Evolutionary conservation across 164 flowering plant genomes (phyloP), one percentile per base, ranked within the genome.

Genomic region (Piper longum): DNA sequence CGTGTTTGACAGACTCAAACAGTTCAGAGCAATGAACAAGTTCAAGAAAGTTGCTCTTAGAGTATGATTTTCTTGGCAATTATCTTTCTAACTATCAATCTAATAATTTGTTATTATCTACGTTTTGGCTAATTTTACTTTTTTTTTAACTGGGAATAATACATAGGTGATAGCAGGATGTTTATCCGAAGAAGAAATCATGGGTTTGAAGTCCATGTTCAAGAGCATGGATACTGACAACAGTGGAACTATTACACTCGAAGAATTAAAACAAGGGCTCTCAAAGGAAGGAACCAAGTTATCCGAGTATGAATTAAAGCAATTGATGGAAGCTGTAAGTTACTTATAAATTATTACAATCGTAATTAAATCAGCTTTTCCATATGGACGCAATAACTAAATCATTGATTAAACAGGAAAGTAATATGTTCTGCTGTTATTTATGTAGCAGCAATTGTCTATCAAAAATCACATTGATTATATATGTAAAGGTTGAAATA

Each of bases 11-110:
- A 83, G 96, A 80, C 85, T 92, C 73, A 92, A 89, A 71, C 98
- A 92, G 70, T 92, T 92, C 79, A 85, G 82, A 75, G 98, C 96
- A 41, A 92, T 92, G 98, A 92, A 92, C 70, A 79, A 85, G 65
- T 87, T 86, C 79, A 92, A 92, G 83, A 92, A 92, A 87, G 93
- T 85, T 69, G 98, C 98, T 66, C 87, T 92, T 5, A 69, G 93
- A 87, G 96, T 91, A 80, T 17, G 59, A 16, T 54, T 57, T 54
- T 16, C 44, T 12, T 17, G 17, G 41, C 19, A 13, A 3, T 41
- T 26, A 26, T 9, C 41, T 4, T 54, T 9, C 5, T 39, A 2
- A 55, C 13, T 43, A 3, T 5, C 14, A 48, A 48, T 48, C 14
- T 48, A 9, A 48, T 48, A 2, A 48, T 48, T 48, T 26, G 0